A percentile compares a stretch with the other conserved stretches of the same genome.
phyloP scores from a whole-genome alignment of 441 rosid species.

The Jatropha multifida region DNA sequence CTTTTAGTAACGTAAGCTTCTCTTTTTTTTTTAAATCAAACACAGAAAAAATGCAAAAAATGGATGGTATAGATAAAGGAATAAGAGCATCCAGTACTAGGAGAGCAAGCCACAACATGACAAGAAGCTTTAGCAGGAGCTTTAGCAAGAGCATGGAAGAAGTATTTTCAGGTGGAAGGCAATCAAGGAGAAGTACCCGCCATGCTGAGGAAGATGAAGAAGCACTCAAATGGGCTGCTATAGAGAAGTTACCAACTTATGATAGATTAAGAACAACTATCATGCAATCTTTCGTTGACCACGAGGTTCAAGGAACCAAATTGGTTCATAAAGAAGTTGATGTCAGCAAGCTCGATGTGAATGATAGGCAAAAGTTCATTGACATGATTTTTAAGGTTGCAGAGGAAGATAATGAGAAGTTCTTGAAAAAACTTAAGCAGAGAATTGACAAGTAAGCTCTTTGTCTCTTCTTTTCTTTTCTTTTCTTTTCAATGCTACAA shows the following conservation, averaged over 20 bases:
- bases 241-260: slow-evolving; percentile 78
- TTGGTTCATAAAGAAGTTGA: slow-evolving; percentile 48
- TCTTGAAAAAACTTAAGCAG: slow-evolving; percentile 52
- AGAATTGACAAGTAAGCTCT: slow-evolving; percentile 61
- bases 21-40: background rate
- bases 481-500: too few relatives aligned
- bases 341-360: slow-evolving; percentile 61
- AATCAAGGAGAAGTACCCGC: slow-evolving; percentile 43
- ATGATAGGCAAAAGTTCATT: slow-evolving; percentile 58
- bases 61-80: slow-evolving; percentile 29
- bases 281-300: slow-evolving; percentile 43
- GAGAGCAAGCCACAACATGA: slow-evolving; percentile 34
- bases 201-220: slow-evolving; percentile 70
- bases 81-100: slow-evolving; percentile 30
- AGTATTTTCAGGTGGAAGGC: slow-evolving; percentile 36
- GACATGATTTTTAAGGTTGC: slow-evolving; percentile 64
- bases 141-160: slow-evolving; percentile 63
- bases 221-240: slow-evolving; percentile 91
- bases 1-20: background rate
- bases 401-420: slow-evolving; percentile 67
- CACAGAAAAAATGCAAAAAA: slow-evolving; percentile 15
- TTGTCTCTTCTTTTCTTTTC: too few relatives aligned
- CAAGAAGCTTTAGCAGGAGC: slow-evolving; percentile 51
- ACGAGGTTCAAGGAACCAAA: slow-evolving; percentile 35
- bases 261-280: slow-evolving; percentile 65